Evolutionary conservation across 108 stramenopile genomes (phyloP).

Genomic region (Heterococcus sp.): DNA sequence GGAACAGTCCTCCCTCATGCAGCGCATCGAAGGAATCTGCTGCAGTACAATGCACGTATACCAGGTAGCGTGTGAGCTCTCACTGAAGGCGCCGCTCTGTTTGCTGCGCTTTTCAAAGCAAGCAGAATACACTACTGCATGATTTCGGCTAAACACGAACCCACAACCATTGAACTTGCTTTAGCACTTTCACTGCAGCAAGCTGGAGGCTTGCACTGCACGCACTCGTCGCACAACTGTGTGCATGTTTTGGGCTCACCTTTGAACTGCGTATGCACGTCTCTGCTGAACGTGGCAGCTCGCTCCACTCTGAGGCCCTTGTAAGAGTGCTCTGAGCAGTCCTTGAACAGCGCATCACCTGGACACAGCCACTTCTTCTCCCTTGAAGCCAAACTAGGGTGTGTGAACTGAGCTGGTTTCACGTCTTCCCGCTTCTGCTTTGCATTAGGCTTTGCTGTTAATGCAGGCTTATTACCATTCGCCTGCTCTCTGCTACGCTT

Average conservation of each 20-base stretch:
- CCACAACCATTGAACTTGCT: neutral
- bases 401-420: neutral
- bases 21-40: neutral
- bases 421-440: neutral
- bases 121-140: neutral
- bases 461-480: too few species aligned
- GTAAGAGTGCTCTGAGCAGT: conserved; percentile 13
- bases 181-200: neutral
- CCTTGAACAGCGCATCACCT: conserved; percentile 7
- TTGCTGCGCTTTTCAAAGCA: neutral
- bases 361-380: conserved; percentile 19
- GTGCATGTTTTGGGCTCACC: neutral
- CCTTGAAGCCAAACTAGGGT: neutral
- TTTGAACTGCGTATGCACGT: neutral
- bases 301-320: conserved; percentile 5
- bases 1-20: conserved; percentile 50
- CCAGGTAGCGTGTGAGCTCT: neutral
- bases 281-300: neutral
- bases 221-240: neutral
- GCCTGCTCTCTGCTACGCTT: too few species aligned
- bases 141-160: neutral
- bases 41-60: neutral
- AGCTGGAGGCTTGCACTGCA: neutral
- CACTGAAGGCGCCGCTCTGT: neutral
- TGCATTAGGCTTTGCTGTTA: too few species aligned